Conservation (phyloP, 148 eudicot species). For the Bassia scoparia region DNA sequence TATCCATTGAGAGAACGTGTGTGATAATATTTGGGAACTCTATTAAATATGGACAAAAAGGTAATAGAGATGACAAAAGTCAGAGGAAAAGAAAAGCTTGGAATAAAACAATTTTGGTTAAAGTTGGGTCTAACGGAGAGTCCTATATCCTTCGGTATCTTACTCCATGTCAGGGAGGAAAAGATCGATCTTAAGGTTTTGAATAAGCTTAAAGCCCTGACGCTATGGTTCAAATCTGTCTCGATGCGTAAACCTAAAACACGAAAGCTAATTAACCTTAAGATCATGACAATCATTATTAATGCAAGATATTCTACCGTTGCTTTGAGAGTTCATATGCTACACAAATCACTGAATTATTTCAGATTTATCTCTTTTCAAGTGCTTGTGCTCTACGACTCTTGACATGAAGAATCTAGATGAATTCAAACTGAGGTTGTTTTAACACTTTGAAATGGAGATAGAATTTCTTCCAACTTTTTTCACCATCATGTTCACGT, state of each 20-base stretch:
- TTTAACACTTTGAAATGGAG: conserved; percentile 2
- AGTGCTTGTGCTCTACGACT: neutral
- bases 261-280: neutral
- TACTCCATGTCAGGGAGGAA: conserved; percentile 4
- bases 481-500: conserved; percentile 2
- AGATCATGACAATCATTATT: no score
- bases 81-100: neutral
- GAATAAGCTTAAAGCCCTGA: neutral
- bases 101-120: neutral
- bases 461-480: neutral
- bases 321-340: neutral
- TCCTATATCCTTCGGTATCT: neutral
- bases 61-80: neutral
- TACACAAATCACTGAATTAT: neutral
- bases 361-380: neutral
- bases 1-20: neutral
- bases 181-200: conserved; percentile 5
- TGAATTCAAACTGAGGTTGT: neutral
- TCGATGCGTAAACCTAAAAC: neutral
- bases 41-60: neutral
- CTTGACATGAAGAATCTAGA: neutral
- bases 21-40: neutral
- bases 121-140: neutral
- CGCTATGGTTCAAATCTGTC: conserved; percentile 7
- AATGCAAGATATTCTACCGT: neutral